These are phyloP conservation scores for Paraphaeosphaeria minitans DNA, from an alignment of 2,329 filamentous ascomycete genomes.

Conservation along the genomic window DNA sequence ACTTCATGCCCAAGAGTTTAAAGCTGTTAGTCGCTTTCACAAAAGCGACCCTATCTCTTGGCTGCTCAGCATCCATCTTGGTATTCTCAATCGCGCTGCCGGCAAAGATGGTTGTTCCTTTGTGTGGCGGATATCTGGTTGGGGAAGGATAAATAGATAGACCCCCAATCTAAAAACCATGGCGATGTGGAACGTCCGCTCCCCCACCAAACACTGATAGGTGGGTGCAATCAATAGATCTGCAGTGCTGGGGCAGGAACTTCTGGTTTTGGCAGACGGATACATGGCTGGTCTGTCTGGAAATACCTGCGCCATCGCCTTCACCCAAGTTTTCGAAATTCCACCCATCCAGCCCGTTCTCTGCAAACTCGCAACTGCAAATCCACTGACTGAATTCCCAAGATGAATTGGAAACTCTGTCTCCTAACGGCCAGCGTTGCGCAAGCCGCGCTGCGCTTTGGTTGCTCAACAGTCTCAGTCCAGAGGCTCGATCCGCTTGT, in stretches of 20 bases:
- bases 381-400: neutral
- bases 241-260: neutral
- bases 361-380: neutral
- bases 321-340: neutral
- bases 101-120: too few relatives aligned
- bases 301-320: neutral
- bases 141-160: neutral
- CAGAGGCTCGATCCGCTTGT: constrained; percentile 20
- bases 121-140: neutral
- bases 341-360: neutral
- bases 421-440: constrained; percentile 4
- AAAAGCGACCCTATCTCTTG: too few relatives aligned
- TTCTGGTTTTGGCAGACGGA: neutral
- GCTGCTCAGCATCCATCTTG: too few relatives aligned
- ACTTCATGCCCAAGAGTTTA: too few relatives aligned
- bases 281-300: neutral
- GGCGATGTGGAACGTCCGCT: neutral
- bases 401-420: neutral
- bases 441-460: constrained; percentile 17
- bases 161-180: neutral
- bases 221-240: neutral
- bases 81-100: too few relatives aligned
- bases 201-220: neutral
- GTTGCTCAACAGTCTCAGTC: constrained; percentile 15
- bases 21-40: too few relatives aligned